A percentile compares a stretch with the other conserved stretches of the same genome.
Evolutionary conservation across 208 protist species (phyloP).

Genomic region (Leptomonas pyrrhocoris): DNA sequence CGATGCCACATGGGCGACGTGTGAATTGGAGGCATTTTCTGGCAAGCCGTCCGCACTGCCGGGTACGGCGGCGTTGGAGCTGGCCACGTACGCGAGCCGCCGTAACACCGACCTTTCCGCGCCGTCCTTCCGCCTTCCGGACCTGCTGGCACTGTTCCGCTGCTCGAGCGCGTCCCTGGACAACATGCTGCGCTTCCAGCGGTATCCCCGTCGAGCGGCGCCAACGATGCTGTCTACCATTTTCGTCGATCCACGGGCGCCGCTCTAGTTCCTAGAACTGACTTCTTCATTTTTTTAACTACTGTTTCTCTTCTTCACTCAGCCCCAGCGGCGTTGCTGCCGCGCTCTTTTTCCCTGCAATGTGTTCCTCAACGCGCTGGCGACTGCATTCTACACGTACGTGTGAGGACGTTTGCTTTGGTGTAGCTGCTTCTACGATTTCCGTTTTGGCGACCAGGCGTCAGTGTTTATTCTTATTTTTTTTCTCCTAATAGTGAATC

Average conservation of each 20-base stretch:
- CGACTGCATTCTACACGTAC: too few relatives aligned
- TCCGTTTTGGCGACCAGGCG: too few relatives aligned
- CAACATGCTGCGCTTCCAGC: conserved; percentile 35
- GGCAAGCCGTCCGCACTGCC: conserved; percentile 9
- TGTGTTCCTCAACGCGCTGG: too few relatives aligned
- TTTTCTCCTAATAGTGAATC: conserved; percentile 22
- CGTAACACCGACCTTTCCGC: conserved; percentile 40
- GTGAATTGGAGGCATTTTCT: conserved; percentile 8
- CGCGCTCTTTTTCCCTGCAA: not conserved
- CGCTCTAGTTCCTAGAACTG: not conserved
- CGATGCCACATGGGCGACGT: conserved; percentile 20
- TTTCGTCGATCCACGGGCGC: conserved; percentile 27
- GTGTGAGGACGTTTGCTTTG: too few relatives aligned
- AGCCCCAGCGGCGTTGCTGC: not conserved
- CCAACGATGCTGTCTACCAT: conserved; percentile 31
- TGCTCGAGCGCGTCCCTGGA: conserved; percentile 41
- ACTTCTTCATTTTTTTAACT: conserved; percentile 2
- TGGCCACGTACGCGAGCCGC: conserved; percentile 19
- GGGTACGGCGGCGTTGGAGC: conserved; percentile 7
- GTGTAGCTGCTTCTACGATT: too few relatives aligned
- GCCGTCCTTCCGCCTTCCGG: conserved; percentile 47
- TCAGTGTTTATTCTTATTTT: not conserved
- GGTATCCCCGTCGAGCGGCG: conserved; percentile 11
- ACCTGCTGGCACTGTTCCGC: conserved; percentile 48
- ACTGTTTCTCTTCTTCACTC: conserved; percentile 5